A percentile compares a stretch with the other conserved stretches of the same genome.
Conservation (phyloP, 2,329 filamentous ascomycete species). For the Fusarium foetens region DNA sequence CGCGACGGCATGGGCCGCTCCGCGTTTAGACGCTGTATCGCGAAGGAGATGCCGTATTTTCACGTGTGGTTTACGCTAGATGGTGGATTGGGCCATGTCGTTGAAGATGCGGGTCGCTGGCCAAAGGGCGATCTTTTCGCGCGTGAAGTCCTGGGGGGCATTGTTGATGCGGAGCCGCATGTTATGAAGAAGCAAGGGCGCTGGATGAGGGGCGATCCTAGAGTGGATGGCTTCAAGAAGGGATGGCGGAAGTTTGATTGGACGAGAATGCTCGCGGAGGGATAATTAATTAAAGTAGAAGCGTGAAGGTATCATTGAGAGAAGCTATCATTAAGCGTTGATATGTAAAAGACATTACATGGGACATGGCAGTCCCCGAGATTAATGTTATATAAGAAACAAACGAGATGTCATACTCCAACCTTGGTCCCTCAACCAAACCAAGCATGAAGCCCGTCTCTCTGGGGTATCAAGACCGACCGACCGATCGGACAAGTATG, state of each 20-base stretch:
- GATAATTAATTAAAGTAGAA: not conserved
- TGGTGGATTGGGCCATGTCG: slow-evolving; percentile 89
- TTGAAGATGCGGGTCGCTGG: slow-evolving; percentile 88
- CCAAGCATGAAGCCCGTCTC: slow-evolving; percentile 5
- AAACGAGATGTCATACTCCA: slow-evolving; percentile 12
- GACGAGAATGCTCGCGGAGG: slow-evolving; percentile 66
- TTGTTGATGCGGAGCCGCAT: slow-evolving; percentile 84
- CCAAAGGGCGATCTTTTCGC: slow-evolving; percentile 93
- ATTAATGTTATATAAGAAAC: slow-evolving; percentile 42
- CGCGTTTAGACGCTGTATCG: slow-evolving; percentile 84
- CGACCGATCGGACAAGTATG: not conserved
- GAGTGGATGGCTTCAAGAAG: slow-evolving; percentile 81
- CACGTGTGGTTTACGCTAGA: slow-evolving; percentile 96
- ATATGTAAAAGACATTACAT: slow-evolving; percentile 41
- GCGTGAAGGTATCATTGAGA: not conserved
- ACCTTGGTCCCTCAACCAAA: not conserved
- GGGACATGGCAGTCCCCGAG: slow-evolving; percentile 25
- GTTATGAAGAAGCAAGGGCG: slow-evolving; percentile 89
- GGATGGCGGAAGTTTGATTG: slow-evolving; percentile 95
- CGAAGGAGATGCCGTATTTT: slow-evolving; percentile 98
- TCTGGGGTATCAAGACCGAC: slow-evolving; percentile 32
- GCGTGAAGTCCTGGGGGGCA: slow-evolving; percentile 89
- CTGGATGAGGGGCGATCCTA: slow-evolving; percentile 77
- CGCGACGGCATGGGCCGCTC: slow-evolving; percentile 75
- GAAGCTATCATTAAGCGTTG: slow-evolving; percentile 16